Conservation (phyloP, 164 flowering plant species). For the Sextonia rubra region DNA sequence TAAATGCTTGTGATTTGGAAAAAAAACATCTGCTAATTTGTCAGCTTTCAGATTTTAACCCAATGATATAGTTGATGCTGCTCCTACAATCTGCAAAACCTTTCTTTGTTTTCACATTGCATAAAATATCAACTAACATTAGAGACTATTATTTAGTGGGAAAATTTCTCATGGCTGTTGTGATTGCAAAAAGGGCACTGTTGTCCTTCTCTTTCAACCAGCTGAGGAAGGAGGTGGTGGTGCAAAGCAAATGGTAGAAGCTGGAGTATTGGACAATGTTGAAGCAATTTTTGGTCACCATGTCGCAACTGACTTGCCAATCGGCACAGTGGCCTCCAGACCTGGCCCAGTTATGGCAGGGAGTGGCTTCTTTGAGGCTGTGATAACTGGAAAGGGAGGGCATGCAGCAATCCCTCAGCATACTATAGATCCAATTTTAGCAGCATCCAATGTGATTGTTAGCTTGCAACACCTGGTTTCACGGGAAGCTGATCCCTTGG, state of each 20-base stretch:
- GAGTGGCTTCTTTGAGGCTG: constrained; percentile 67
- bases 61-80: not conserved
- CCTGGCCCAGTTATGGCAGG: constrained; percentile 69
- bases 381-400: constrained; percentile 75
- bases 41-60: not conserved
- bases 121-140: not conserved
- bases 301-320: constrained; percentile 26
- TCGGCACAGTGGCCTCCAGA: constrained; percentile 55
- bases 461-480: constrained; percentile 80
- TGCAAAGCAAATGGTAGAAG: constrained; percentile 55
- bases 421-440: constrained; percentile 76
- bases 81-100: not conserved
- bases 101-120: not conserved
- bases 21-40: no score
- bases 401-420: constrained; percentile 82
- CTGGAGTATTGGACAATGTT: constrained; percentile 53
- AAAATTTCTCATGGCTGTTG: not conserved
- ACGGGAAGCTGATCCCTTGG: constrained; percentile 82
- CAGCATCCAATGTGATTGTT: constrained; percentile 66
- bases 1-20: no score
- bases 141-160: not conserved
- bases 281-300: constrained; percentile 72
- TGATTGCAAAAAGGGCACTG: constrained; percentile 56
- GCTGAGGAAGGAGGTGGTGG: constrained; percentile 82
- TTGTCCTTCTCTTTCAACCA: constrained; percentile 78